These are phyloP conservation scores for Nannochloropsis granulata DNA, from an alignment of 108 stramenopile genomes.

Conservation along the genomic window DNA sequence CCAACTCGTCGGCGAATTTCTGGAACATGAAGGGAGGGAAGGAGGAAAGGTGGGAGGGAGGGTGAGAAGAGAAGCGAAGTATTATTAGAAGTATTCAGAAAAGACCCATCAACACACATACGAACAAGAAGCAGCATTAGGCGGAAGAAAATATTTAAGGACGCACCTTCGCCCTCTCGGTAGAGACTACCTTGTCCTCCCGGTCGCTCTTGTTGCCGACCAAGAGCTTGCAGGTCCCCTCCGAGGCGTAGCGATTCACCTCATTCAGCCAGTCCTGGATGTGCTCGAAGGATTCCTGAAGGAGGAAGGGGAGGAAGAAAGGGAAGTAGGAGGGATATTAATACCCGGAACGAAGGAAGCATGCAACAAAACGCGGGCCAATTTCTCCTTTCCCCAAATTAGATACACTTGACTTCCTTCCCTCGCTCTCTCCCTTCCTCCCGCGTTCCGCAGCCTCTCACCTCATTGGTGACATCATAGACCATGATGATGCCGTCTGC, in stretches of 20 bases:
- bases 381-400: not conserved
- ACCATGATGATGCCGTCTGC: slow-evolving; percentile 46
- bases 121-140: not conserved
- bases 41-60: not conserved
- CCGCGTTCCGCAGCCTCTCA: too few species aligned
- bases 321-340: not conserved
- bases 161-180: slow-evolving; percentile 66
- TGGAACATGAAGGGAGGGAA: not conserved
- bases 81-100: too few species aligned
- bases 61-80: too few species aligned
- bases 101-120: not conserved
- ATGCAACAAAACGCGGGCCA: not conserved
- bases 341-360: not conserved
- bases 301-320: not conserved
- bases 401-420: not conserved
- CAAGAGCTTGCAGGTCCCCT: slow-evolving; percentile 82
- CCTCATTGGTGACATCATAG: slow-evolving; percentile 44
- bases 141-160: not conserved
- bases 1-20: slow-evolving; percentile 73
- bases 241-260: slow-evolving; percentile 90
- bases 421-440: not conserved
- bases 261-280: slow-evolving; percentile 96
- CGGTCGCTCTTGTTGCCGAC: slow-evolving; percentile 75
- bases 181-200: slow-evolving; percentile 68
- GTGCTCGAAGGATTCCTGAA: slow-evolving; percentile 81